Percentiles rank a stretch among this genome's conserved stretches.
Conservation (phyloP, 805 yeast genomes). For the Cyberlindnera samutprakarnensis region DNA sequence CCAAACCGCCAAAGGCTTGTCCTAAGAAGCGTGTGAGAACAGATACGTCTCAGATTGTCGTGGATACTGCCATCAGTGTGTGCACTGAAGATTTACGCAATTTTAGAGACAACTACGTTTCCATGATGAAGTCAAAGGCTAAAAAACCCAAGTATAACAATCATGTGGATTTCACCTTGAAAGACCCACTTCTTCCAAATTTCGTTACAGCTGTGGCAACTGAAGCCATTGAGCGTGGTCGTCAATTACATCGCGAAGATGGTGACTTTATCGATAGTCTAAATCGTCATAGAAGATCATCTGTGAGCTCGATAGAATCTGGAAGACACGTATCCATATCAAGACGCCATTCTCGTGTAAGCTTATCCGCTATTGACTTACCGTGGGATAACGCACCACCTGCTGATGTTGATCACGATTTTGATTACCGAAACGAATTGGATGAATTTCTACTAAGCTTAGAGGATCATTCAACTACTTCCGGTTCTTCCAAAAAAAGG, state of each 20-base stretch:
- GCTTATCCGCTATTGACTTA: conserved; percentile 15
- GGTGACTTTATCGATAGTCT: conserved; percentile 21
- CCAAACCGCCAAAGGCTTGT: background rate
- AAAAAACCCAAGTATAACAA: background rate
- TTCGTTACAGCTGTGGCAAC: background rate
- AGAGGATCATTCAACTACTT: conserved; percentile 2
- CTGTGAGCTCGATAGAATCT: conserved; percentile 18
- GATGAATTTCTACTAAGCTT: conserved; percentile 4
- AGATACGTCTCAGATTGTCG: conserved; percentile 1
- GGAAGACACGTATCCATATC: conserved; percentile 17
- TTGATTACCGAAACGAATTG: too few species aligned
- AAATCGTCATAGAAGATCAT: conserved; percentile 17
- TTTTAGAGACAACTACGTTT: conserved; percentile 19
- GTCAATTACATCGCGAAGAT: too few species aligned
- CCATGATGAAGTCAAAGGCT: conserved; percentile 7
- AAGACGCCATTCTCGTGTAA: conserved; percentile 20
- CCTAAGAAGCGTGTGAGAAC: conserved; percentile 7
- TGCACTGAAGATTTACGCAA: conserved; percentile 18
- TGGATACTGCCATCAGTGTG: conserved; percentile 15
- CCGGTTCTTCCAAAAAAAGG: conserved; percentile 9
- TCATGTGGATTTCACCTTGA: background rate
- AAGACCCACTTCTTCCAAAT: background rate
- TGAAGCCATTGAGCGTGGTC: background rate
- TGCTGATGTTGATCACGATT: conserved; percentile 1
- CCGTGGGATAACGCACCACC: conserved; percentile 8